Base-by-base conservation (phyloP, 1,284 basidiomycete species). In the Sporisorium scitamineum region DNA sequence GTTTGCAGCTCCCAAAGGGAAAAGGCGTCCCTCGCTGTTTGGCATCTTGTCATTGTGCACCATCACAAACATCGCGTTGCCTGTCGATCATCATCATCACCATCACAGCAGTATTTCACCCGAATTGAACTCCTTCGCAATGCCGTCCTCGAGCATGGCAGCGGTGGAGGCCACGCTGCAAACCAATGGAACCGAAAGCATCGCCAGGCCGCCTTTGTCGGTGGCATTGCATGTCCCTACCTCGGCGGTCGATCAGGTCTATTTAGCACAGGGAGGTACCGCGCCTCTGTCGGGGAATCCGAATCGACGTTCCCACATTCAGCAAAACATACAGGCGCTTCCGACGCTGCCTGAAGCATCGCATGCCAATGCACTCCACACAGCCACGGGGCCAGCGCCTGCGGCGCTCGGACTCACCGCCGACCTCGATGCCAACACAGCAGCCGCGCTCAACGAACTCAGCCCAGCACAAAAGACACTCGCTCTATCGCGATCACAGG, bases 271-370 rank as follows among this genome's bases (percentile, higher is more conserved):
- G 34, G 60, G 59, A 41, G 41, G 37, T 20, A 8, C 52, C 16
- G 48, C 56, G n/a, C 57, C 63, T 1, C 50, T 74, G 0, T 60
- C 60, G 54, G 68, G 68, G 52, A 76, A 71, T 34, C 68, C 68
- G 50, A 68, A 71, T 45, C 73, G 73, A 58, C 68, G 73, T 27
- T 76, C 73, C 2, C 65, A 76, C 52, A 67, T 72, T 24, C 74
- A 76, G 39, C 70, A 68, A 26, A 65, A 65, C 53, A 51, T 72
- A 14, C 34, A 48, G 16, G 70, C 69, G 54, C 70, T 83, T 55
- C 76, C 78, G n/a, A 80, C 82, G 37, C 70, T 84, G 16, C 76
- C 68, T 0, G 82, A 84, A 62, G 82, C 78, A 10, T 82, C 82
- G 4, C 82, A 84, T 51, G 76, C 72, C 48, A 83, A 84, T 53